Evolutionary conservation across 2,329 filamentous ascomycete genomes (phyloP), one percentile per base, ranked within the genome.

Genomic region (Calcarisporium arbuscula): DNA sequence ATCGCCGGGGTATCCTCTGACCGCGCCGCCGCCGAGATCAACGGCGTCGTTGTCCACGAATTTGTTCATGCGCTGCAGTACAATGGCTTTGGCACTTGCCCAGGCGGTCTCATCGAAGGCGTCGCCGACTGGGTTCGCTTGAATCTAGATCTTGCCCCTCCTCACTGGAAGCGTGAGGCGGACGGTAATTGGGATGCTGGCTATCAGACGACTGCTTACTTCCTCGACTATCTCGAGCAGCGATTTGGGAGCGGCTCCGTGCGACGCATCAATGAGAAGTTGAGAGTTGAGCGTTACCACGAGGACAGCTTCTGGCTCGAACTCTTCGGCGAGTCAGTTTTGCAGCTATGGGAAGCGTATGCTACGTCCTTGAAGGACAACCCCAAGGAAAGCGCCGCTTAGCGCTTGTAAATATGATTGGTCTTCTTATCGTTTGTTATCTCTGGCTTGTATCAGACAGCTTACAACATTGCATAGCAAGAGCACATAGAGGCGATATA

Each of bases 31-130:
- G 50, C 70, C 25, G 87, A 96, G 62, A 77, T 95, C 39, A 64
- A 75, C 14, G 92, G 92, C 26, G 88, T 96, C 1, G 59, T 96
- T 15, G 82, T 84, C 2, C 90, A 96, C 56, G 90, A 96, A 61
- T 80, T 95, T 42, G 90, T 96, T 11, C 92, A 96, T 64, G 95
- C 88, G 62, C 94, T 84, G 62, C 90, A 96, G 59, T 83, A 85
- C 60, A 81, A 86, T 48, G 82, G 70, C 3, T 64, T 49, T 15
- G 70, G 68, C 2, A 64, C 64, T 5, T 76, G 77, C 28, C 83
- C 83, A 0, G 81, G 81, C 1, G 92, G 92, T 0, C 60, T 96
- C 30, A 81, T 94, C 36, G 90, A 96, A 60, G 90, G 90, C 1
- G 77, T 96, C 34, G 90, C 90, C 15, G 92, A 96, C 61, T 96